Evolutionary conservation across 345 rosid species (phyloP), one percentile per base, ranked within the genome.

Genomic region (Anastatica hierochuntica): DNA sequence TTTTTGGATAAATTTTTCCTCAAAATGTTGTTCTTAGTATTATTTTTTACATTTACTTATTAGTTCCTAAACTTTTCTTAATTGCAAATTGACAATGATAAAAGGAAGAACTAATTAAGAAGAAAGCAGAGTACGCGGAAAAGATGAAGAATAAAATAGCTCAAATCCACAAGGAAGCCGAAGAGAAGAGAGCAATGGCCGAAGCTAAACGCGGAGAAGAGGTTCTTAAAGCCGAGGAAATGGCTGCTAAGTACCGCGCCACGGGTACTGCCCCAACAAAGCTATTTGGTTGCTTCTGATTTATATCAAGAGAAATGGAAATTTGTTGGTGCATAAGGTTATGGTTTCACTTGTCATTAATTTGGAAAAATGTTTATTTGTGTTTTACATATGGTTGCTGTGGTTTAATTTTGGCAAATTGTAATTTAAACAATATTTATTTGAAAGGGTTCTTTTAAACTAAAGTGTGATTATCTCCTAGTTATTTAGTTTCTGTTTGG

Each of bases 191-290:
- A 65, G 97, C 98, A 1, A 58, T 72, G 14, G 59, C 76, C 33
- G 94, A 78, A 77, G 94, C 98, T 4, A 81, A 76, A 57, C 77
- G 74, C 0, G 88, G 88, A 10, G 95, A 92, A 71, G 90, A 88
- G 13, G n/a, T 81, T 48, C 94, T 92, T 56, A 92, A 78, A 55
- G 90, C 95, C 2, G 98, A 92, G 63, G 95, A 92, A 65, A 14
- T 36, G 6, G 95, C 90, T 21, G 90, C 90, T 1, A 92, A 88
- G 58, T 88, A 80, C 58, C 83, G 90, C 0, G 90, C 88, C 26
- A 81, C 80, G 0, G 88, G 97, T 56, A 73, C 82, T 21, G 53
- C 78, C 29, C 98, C 98, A 1, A 83, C 75, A 62, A 88, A 81
- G 73, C 69, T 76, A 12, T 68, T 79, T 43, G 64, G 60, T 29